Percentiles rank a stretch among this genome's conserved stretches.
Conservation (phyloP, 23 red algal genomes). For the Cyanidium caldarium region DNA sequence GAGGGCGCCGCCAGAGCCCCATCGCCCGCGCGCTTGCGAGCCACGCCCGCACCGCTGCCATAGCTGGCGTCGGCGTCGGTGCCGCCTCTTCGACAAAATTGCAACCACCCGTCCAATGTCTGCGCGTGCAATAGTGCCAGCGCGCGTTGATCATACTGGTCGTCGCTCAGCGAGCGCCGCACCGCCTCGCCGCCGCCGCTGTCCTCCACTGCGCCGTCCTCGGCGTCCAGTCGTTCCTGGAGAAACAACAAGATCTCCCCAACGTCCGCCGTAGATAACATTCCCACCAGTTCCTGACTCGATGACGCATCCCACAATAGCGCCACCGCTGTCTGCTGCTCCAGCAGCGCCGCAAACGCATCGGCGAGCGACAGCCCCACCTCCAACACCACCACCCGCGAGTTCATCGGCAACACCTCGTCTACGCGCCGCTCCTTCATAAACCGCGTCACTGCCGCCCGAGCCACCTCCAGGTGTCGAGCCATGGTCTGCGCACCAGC, state of each 20-base stretch:
- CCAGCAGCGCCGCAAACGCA: not conserved
- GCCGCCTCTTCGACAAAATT: not conserved
- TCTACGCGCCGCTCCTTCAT: slow-evolving; percentile 2
- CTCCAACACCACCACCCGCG: not conserved
- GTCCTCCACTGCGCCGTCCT: not conserved
- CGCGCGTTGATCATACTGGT: not conserved
- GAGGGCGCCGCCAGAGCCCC: not conserved
- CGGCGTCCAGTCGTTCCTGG: not conserved
- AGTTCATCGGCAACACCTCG: not conserved
- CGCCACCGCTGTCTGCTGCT: not conserved
- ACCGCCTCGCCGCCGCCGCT: not conserved
- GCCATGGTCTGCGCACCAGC: no score
- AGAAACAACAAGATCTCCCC: slow-evolving; percentile 5
- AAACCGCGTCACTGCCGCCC: not conserved
- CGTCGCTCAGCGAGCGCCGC: not conserved
- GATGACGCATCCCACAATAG: not conserved
- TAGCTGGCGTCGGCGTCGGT: not conserved
- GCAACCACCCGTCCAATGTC: not conserved
- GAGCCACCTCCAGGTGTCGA: not conserved
- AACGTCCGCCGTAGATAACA: not conserved
- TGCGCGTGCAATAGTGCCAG: not conserved
- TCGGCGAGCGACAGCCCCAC: not conserved
- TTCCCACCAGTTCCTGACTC: not conserved
- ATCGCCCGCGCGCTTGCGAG: no score
- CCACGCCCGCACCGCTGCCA: not conserved